Conservation (phyloP, 345 rosid genomes). For the Hibiscus tridactylites region DNA sequence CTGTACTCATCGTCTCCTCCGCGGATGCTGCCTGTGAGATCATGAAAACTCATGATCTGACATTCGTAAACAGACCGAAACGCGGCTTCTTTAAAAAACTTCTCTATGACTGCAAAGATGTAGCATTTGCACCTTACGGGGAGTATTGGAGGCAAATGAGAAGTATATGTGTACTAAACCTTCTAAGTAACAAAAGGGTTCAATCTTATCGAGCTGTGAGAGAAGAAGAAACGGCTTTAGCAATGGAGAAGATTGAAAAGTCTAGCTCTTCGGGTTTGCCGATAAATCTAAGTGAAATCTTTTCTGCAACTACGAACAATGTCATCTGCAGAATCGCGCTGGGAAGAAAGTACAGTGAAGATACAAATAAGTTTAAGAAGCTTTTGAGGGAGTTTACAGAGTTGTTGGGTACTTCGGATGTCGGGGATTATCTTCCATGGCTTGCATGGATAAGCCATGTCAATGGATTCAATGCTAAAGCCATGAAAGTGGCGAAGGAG, state of each 20-base stretch:
- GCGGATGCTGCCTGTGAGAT: conserved; percentile 37
- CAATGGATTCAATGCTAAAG: conserved; percentile 18
- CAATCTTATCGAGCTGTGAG: conserved; percentile 26
- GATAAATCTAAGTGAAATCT: conserved; percentile 30
- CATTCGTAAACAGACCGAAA: conserved; percentile 39
- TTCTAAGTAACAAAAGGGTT: conserved; percentile 46
- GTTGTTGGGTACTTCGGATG: conserved; percentile 26
- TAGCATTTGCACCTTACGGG: conserved; percentile 41
- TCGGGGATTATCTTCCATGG: conserved; percentile 50
- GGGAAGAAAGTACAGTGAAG: conserved; percentile 40
- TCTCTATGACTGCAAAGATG: conserved; percentile 28
- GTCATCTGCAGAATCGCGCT: conserved; percentile 38
- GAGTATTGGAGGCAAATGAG: conserved; percentile 70
- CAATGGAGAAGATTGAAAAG: conserved; percentile 22
- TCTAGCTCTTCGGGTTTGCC: conserved; percentile 10
- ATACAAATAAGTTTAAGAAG: conserved; percentile 21
- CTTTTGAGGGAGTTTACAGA: conserved; percentile 17
- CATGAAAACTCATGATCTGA: conserved; percentile 47
- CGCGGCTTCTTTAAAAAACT: conserved; percentile 15
- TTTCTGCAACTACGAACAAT: conserved; percentile 25
- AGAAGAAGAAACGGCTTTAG: conserved; percentile 33
- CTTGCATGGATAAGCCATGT: conserved; percentile 36
- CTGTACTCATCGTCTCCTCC: conserved; percentile 45
- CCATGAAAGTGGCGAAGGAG: conserved; percentile 18
- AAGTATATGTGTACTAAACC: conserved; percentile 36